Conservation (phyloP, 495 filamentous ascomycete species). For the Hypoxylon fuscum region DNA sequence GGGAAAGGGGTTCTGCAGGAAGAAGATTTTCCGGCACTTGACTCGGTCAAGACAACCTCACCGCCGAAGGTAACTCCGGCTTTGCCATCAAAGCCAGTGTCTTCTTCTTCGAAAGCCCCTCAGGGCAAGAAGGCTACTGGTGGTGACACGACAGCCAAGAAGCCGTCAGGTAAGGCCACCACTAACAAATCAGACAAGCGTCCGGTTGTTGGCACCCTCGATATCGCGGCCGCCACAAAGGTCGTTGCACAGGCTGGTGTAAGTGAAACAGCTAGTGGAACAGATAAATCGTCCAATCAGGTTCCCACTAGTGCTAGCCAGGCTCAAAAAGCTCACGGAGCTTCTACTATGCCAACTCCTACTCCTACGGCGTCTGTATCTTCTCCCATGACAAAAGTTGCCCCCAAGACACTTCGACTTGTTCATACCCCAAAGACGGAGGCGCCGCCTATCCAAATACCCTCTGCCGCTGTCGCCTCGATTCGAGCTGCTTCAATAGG, state of each 20-base stretch:
- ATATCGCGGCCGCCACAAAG: conserved; percentile 67
- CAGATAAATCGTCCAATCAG: conserved; percentile 41
- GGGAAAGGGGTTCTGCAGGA: conserved; percentile 52
- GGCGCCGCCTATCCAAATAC: conserved; percentile 52
- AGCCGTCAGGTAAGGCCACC: conserved; percentile 10
- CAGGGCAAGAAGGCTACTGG: conserved; percentile 37
- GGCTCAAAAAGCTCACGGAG: conserved; percentile 42
- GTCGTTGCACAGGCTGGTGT: conserved; percentile 38
- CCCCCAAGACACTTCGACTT: conserved; percentile 70
- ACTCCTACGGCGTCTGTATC: conserved; percentile 58
- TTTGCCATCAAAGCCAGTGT: conserved; percentile 28
- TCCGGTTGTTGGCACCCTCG: conserved; percentile 67
- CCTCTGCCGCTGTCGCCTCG: conserved; percentile 39
- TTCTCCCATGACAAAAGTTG: conserved; percentile 54
- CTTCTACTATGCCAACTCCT: conserved; percentile 60
- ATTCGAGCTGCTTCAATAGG: conserved; percentile 54
- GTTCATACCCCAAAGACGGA: conserved; percentile 78
- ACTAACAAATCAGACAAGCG: conserved; percentile 56
- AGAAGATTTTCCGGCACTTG: conserved; percentile 68
- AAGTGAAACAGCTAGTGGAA: conserved; percentile 36
- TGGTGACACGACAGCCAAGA: conserved; percentile 32
- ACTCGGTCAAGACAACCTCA: conserved; percentile 47
- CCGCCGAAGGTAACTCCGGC: conserved; percentile 34
- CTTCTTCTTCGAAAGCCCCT: conserved; percentile 36
- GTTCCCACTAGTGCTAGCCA: conserved; percentile 18